Evolutionary conservation across 2,329 filamentous ascomycete species (phyloP).

Genomic region (Colletotrichum agaves): DNA sequence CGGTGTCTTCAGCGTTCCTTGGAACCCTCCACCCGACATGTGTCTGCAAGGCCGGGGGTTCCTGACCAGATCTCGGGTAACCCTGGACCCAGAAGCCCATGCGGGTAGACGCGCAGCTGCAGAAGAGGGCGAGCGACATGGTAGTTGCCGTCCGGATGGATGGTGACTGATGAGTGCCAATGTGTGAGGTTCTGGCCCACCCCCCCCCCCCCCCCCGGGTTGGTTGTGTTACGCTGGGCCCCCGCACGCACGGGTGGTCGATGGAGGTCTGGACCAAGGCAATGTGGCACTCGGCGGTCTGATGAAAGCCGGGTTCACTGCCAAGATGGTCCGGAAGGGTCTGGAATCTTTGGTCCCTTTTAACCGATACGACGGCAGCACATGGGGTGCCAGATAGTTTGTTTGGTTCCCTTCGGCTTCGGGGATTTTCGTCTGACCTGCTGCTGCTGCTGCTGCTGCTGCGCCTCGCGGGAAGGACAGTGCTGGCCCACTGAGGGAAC

Average conservation of each 20-base stretch:
- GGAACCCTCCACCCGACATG: neutral
- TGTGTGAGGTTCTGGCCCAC: neutral
- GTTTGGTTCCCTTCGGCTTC: neutral
- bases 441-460: neutral
- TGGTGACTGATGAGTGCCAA: neutral
- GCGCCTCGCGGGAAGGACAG: conserved; percentile 17
- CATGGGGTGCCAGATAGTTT: neutral
- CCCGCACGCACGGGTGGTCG: conserved; percentile 31
- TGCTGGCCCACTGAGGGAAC: neutral
- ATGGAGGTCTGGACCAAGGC: conserved; percentile 34
- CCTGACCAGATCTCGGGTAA: conserved; percentile 7
- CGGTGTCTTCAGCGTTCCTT: conserved; percentile 4
- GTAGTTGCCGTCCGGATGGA: neutral
- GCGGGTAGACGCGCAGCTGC: conserved; percentile 22
- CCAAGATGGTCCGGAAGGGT: conserved; percentile 27
- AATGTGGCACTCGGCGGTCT: conserved; percentile 25
- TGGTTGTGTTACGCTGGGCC: conserved; percentile 9
- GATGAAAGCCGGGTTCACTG: conserved; percentile 29
- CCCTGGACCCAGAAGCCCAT: conserved; percentile 20
- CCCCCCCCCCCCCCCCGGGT: neutral
- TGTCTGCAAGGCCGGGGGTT: conserved; percentile 13
- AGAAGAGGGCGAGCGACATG: neutral
- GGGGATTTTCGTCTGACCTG: conserved; percentile 21
- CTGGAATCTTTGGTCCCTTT: conserved; percentile 15
- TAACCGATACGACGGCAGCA: conserved; percentile 6